Conservation (phyloP, 805 yeast genomes). For the Pichia cabralensis region DNA sequence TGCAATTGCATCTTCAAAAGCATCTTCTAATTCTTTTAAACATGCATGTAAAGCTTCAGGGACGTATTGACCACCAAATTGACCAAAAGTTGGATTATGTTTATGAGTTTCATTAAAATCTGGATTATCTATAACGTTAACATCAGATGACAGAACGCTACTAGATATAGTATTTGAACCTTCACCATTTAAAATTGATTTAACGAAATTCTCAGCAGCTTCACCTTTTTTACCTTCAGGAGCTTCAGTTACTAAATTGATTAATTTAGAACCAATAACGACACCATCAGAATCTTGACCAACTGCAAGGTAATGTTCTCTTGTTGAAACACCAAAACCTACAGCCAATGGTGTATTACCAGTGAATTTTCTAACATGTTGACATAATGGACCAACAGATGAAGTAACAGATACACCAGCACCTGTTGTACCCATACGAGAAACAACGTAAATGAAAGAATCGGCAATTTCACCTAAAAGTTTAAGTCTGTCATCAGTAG, state of each 20-base stretch:
- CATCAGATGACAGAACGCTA: constrained; percentile 13
- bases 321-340: constrained; percentile 93
- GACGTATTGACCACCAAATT: constrained; percentile 97
- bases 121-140: constrained; percentile 10
- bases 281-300: constrained; percentile 87
- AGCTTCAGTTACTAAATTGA: constrained; percentile 60
- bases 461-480: constrained; percentile 80
- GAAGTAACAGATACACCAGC: constrained; percentile 55
- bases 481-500: constrained; percentile 80
- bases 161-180: constrained; percentile 24
- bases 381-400: constrained; percentile 58
- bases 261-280: constrained; percentile 85
- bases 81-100: constrained; percentile 77
- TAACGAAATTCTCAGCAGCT: constrained; percentile 57
- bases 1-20: constrained; percentile 78
- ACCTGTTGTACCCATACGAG: constrained; percentile 98
- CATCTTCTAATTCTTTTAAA: constrained; percentile 77
- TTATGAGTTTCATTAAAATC: constrained; percentile 51
- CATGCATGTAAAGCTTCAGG: constrained; percentile 95
- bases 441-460: constrained; percentile 91
- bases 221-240: constrained; percentile 49
- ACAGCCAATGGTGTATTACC: constrained; percentile 81
- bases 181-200: constrained; percentile 56
- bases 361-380: constrained; percentile 67
- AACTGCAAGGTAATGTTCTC: constrained; percentile 78